Evolutionary conservation across 2,329 filamentous ascomycete genomes (phyloP).

Genomic region (Penicillium brevicompactum): DNA sequence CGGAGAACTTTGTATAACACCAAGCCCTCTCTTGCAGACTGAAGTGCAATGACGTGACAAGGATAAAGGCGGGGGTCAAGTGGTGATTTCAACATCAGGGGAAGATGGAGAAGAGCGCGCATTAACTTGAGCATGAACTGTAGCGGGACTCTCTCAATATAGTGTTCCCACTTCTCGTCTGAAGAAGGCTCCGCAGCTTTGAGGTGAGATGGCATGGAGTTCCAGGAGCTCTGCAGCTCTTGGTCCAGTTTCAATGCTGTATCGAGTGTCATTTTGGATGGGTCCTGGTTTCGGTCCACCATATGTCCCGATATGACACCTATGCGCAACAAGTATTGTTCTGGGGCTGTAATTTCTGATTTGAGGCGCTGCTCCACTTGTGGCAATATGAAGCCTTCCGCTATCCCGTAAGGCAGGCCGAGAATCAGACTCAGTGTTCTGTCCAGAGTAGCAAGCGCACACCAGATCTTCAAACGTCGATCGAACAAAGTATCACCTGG

Average conservation of each 20-base stretch:
- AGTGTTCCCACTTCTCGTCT: conserved; percentile 26
- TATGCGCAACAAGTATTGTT: conserved; percentile 36
- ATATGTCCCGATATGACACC: conserved; percentile 41
- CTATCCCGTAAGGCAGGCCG: conserved; percentile 52
- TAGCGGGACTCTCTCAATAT: conserved; percentile 35
- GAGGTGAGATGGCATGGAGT: conserved; percentile 33
- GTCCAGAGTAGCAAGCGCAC: conserved; percentile 47
- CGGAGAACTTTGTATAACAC: conserved; percentile 41
- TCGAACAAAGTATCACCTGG: conserved; percentile 29
- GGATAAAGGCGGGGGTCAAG: conserved; percentile 41
- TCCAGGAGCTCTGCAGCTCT: conserved; percentile 38
- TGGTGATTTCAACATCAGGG: conserved; percentile 48
- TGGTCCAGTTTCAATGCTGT: conserved; percentile 45
- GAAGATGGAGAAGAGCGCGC: conserved; percentile 48
- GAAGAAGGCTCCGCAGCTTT: conserved; percentile 28
- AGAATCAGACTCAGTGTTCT: conserved; percentile 56
- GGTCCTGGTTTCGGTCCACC: conserved; percentile 46
- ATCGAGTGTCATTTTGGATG: conserved; percentile 37
- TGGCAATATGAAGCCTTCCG: conserved; percentile 33
- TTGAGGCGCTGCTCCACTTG: conserved; percentile 29
- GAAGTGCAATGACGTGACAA: conserved; percentile 43
- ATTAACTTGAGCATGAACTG: conserved; percentile 46
- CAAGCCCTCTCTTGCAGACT: conserved; percentile 47
- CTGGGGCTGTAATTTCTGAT: conserved; percentile 18
- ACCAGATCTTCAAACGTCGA: conserved; percentile 44